These are phyloP conservation scores for Sarocladium strictum DNA, from an alignment of 2,329 filamentous ascomycete genomes.

Conservation along the genomic window DNA sequence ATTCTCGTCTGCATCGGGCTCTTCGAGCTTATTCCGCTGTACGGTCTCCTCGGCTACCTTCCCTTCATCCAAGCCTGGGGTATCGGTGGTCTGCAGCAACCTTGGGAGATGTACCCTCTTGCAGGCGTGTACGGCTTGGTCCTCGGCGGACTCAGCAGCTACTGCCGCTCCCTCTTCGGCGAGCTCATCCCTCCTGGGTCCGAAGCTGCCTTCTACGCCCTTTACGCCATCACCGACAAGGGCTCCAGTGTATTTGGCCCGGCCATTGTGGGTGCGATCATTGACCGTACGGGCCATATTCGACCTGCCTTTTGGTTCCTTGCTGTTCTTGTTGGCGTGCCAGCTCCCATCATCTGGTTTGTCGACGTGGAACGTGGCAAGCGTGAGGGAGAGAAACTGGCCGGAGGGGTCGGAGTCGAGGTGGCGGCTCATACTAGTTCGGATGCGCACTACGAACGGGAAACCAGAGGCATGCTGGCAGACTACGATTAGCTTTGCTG, in stretches of 20 bases:
- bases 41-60: constrained; percentile 83
- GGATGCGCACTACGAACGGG: constrained; percentile 15
- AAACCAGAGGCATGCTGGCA: constrained; percentile 22
- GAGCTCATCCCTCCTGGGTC: constrained; percentile 91
- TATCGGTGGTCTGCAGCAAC: constrained; percentile 79
- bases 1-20: constrained; percentile 87
- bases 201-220: constrained; percentile 91
- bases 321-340: constrained; percentile 74
- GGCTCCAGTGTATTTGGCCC: constrained; percentile 91
- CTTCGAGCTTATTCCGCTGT: constrained; percentile 89
- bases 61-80: constrained; percentile 71
- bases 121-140: constrained; percentile 90
- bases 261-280: constrained; percentile 87
- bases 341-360: constrained; percentile 76
- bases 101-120: constrained; percentile 95
- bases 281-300: constrained; percentile 75
- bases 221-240: constrained; percentile 98
- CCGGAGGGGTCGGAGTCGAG: constrained; percentile 50
- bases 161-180: constrained; percentile 87
- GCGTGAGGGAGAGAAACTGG: constrained; percentile 59
- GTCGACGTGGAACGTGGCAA: constrained; percentile 80
- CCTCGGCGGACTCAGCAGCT: constrained; percentile 84
- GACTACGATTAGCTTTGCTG: constrained; percentile 22
- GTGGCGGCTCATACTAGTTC: constrained; percentile 14
- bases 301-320: constrained; percentile 90